Base-by-base conservation (phyloP, 306 rosid species). In the Cajanus cajan region DNA sequence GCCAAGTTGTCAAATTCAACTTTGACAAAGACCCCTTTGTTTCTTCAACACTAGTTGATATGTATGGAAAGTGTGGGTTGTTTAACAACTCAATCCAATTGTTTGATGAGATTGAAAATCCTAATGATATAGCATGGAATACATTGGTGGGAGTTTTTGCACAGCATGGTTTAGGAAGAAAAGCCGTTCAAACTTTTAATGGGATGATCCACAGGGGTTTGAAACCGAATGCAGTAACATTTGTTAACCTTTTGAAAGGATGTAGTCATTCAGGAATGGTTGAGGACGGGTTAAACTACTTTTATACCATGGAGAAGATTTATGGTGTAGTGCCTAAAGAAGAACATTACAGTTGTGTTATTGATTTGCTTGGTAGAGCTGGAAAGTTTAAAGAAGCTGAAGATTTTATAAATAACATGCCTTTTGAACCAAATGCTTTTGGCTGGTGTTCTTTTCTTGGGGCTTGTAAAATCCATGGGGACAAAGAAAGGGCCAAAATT, bases 371-470 rank as follows among this genome's bases (percentile, higher is more conserved):
- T 50, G 86, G 89, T 54, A 84, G 89, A 59, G 86, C 87, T 0
- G 89, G 92, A 66, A 86, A 83, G 82, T 90, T 88, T 54, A 57
- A 66, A 65, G 86, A 86, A 76, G 88, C 87, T 1, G 86, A 85
- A 73, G 84, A 88, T 0, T 86, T 86, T 45, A 85, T 90, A 34
- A 85, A 79, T 13, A 77, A 39, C 64, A 90, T 87, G 95, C 87
- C 87, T 5, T 65, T 83, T 18, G 88, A 88, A 73, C 92, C 92
- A 65, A 83, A 81, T 85, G 89, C 89, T 54, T 86, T 85, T 48
- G 92, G 87, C 12, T 90, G 88, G 92, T 86, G 90, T 63, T 88
- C 90, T 59, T 85, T 86, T 64, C 90, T 86, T 1, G 87, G 89
- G 77, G 88, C 86, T 39, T 88, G 90, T 59, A 86, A 76, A 47